Percentiles rank a stretch among this genome's conserved stretches.
Evolutionary conservation across 164 flowering plant species (phyloP).

Genomic region (Berberis thunbergii): DNA sequence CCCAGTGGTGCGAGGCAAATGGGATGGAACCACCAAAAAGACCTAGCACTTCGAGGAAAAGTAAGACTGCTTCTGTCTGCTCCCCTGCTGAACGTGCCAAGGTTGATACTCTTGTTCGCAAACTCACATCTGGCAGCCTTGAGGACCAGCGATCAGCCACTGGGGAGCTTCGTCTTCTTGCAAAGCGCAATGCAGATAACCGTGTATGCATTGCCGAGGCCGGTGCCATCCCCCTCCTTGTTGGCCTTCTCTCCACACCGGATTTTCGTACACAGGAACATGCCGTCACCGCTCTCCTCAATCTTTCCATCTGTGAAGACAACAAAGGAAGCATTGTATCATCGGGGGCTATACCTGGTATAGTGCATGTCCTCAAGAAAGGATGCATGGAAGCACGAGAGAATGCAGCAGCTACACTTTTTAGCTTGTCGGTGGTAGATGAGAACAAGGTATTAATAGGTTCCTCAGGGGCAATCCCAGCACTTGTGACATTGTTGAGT

Average conservation of each 20-base stretch:
- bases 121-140: constrained; percentile 53
- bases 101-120: constrained; percentile 54
- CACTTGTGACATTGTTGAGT: constrained; percentile 63
- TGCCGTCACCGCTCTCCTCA: constrained; percentile 91
- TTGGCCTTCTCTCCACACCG: constrained; percentile 53
- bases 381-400: constrained; percentile 98
- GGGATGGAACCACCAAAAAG: constrained; percentile 86
- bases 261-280: constrained; percentile 91
- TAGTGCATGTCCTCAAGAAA: constrained; percentile 73
- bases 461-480: constrained; percentile 74
- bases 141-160: constrained; percentile 87
- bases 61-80: constrained; percentile 41
- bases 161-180: constrained; percentile 92
- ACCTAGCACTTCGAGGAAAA: constrained; percentile 37
- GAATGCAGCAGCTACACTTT: constrained; percentile 94
- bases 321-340: constrained; percentile 71
- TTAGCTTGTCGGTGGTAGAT: constrained; percentile 88
- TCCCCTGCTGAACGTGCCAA: constrained; percentile 62
- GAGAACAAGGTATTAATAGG: constrained; percentile 84
- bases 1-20: constrained; percentile 91
- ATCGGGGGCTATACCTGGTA: constrained; percentile 77
- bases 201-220: constrained; percentile 98
- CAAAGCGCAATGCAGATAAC: constrained; percentile 86
- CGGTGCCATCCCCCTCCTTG: constrained; percentile 90
- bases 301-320: constrained; percentile 89